A percentile compares a stretch with the other conserved stretches of the same genome.
These are phyloP conservation scores for Sicyos baderoa DNA, from an alignment of 306 rosid species.

Conservation along the genomic window DNA sequence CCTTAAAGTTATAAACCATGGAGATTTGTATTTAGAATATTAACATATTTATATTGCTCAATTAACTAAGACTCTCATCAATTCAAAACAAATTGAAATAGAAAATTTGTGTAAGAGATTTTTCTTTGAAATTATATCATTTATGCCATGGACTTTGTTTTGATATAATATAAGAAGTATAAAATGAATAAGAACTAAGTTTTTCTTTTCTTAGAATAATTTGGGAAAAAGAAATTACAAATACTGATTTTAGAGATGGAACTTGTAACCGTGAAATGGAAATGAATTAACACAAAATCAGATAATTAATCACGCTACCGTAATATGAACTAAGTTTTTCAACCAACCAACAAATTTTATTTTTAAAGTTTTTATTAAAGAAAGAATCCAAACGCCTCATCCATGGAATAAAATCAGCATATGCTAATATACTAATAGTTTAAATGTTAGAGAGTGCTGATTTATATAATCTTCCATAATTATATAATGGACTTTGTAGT, in stretches of 20 bases:
- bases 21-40: not conserved
- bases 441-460: not conserved
- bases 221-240: too few relatives aligned
- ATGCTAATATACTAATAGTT: not conserved
- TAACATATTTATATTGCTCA: not conserved
- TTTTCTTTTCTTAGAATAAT: too few relatives aligned
- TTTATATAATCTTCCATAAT: not conserved
- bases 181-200: too few relatives aligned
- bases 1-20: not conserved
- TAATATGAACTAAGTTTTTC: not conserved
- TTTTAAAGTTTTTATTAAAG: not conserved
- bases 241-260: too few relatives aligned
- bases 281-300: too few relatives aligned
- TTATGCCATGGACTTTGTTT: not conserved
- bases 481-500: not conserved
- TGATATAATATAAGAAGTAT: too few relatives aligned
- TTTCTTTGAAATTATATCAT: not conserved
- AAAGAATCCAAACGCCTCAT: not conserved
- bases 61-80: not conserved
- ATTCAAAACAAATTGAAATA: not conserved
- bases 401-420: too few relatives aligned
- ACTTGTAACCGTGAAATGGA: too few relatives aligned
- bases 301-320: too few relatives aligned
- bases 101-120: not conserved
- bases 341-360: not conserved